Evolutionary conservation across 345 rosid species (phyloP).

Genomic region (Theobroma cacao): DNA sequence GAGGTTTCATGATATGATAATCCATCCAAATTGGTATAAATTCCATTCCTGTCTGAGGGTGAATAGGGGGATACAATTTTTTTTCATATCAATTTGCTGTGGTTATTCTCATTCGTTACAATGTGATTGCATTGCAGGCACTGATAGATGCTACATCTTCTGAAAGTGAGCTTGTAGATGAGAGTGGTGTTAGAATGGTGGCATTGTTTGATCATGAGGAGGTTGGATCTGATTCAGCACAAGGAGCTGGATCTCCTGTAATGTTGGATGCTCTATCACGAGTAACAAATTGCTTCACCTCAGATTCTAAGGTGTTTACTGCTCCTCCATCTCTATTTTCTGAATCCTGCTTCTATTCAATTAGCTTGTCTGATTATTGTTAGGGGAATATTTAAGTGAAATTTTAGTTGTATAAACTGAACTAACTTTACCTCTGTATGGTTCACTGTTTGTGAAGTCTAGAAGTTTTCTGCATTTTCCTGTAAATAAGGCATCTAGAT

Average conservation of each 20-base stretch:
- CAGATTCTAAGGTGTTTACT: conserved; percentile 63
- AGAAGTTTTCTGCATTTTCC: background rate
- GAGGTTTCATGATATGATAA: background rate
- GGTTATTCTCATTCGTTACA: background rate
- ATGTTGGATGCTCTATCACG: conserved; percentile 91
- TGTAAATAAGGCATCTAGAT: background rate
- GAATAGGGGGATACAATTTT: background rate
- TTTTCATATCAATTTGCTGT: background rate
- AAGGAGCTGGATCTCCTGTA: conserved; percentile 98
- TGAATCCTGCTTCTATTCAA: background rate
- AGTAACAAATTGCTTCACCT: conserved; percentile 66
- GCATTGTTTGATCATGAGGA: conserved; percentile 98
- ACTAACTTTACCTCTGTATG: background rate
- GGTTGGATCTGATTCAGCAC: conserved; percentile 92
- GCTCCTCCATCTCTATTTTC: background rate
- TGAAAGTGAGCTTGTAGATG: conserved; percentile 63
- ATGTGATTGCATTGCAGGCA: conserved; percentile 46
- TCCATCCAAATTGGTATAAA: background rate
- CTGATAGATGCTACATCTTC: conserved; percentile 78
- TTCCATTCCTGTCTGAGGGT: background rate
- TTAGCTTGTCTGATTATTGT: background rate
- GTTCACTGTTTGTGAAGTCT: background rate
- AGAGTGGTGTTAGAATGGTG: conserved; percentile 87
- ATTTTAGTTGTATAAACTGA: background rate
- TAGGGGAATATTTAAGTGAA: background rate